Evolutionary conservation across 2,329 filamentous ascomycete genomes (phyloP).

Genomic region (Exophiala calicioides): DNA sequence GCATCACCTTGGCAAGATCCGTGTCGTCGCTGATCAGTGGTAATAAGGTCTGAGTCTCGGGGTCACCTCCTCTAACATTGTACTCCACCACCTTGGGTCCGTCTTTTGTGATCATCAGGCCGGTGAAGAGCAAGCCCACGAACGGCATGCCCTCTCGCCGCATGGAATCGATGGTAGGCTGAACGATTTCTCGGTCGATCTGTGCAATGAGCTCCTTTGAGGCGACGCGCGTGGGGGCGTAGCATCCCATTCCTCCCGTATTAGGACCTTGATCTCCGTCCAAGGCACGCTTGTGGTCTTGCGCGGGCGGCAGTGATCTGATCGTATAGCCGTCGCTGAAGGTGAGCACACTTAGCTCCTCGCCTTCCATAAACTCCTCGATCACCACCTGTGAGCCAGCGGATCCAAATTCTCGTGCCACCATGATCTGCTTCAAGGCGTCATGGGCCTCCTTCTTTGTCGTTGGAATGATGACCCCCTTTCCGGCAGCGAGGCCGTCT

Average conservation of each 20-base stretch:
- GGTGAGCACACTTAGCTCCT: slow-evolving; percentile 87
- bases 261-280: slow-evolving; percentile 90
- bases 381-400: slow-evolving; percentile 92
- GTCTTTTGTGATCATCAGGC: slow-evolving; percentile 83
- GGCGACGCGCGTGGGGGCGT: slow-evolving; percentile 82
- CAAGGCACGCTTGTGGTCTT: slow-evolving; percentile 94
- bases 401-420: slow-evolving; percentile 78
- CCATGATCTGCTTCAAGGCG: slow-evolving; percentile 87
- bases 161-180: slow-evolving; percentile 89
- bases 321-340: slow-evolving; percentile 90
- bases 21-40: slow-evolving; percentile 70
- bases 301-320: slow-evolving; percentile 80
- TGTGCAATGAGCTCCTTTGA: slow-evolving; percentile 72
- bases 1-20: slow-evolving; percentile 85
- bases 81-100: slow-evolving; percentile 88
- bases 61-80: slow-evolving; percentile 90
- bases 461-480: slow-evolving; percentile 87
- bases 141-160: slow-evolving; percentile 71
- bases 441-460: slow-evolving; percentile 79
- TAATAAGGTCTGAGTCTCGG: slow-evolving; percentile 84
- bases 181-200: slow-evolving; percentile 79
- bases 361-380: slow-evolving; percentile 87
- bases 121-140: slow-evolving; percentile 78
- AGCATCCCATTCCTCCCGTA: slow-evolving; percentile 97
- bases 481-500: slow-evolving; percentile 85